A percentile compares a stretch with the other conserved stretches of the same genome.
Evolutionary conservation across 768 basidiomycete genomes (phyloP).

Genomic region (Boletellus ananiceps): DNA sequence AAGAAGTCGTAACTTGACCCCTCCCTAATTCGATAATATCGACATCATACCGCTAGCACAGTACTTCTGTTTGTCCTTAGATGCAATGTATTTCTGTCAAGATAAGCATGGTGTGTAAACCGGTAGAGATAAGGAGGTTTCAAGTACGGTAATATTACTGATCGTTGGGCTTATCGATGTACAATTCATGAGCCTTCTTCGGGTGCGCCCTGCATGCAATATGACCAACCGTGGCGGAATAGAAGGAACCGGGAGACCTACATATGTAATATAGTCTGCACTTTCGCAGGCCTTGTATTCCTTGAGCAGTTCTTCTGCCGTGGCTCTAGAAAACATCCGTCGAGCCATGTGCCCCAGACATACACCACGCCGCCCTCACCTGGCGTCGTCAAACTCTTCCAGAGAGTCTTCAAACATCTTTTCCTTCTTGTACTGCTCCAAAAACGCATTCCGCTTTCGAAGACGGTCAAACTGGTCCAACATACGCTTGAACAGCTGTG

Average conservation of each 20-base stretch:
- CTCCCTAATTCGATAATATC: slow-evolving; percentile 33
- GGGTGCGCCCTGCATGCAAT: slow-evolving; percentile 27
- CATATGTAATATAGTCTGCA: slow-evolving; percentile 89
- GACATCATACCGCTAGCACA: slow-evolving; percentile 23
- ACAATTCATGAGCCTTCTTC: slow-evolving; percentile 28
- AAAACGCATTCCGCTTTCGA: slow-evolving; percentile 83
- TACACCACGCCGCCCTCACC: slow-evolving; percentile 42
- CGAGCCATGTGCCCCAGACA: not conserved
- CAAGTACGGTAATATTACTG: not conserved
- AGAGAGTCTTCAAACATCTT: slow-evolving; percentile 90
- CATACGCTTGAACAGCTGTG: slow-evolving; percentile 91
- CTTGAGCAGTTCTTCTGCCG: slow-evolving; percentile 81
- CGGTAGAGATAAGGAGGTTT: not conserved
- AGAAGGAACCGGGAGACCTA: slow-evolving; percentile 31
- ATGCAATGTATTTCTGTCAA: slow-evolving; percentile 24
- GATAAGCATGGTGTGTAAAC: not conserved
- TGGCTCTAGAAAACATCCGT: slow-evolving; percentile 49
- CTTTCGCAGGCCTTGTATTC: slow-evolving; percentile 97
- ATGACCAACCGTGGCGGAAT: not conserved
- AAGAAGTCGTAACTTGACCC: slow-evolving; percentile 60
- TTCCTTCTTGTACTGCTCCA: slow-evolving; percentile 98
- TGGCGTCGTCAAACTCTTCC: slow-evolving; percentile 97
- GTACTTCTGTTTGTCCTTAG: slow-evolving; percentile 17
- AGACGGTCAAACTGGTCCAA: slow-evolving; percentile 91
- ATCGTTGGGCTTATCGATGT: not conserved